These are phyloP conservation scores for Fusarium camptoceras DNA, from an alignment of 2,329 filamentous ascomycete genomes.

Conservation along the genomic window DNA sequence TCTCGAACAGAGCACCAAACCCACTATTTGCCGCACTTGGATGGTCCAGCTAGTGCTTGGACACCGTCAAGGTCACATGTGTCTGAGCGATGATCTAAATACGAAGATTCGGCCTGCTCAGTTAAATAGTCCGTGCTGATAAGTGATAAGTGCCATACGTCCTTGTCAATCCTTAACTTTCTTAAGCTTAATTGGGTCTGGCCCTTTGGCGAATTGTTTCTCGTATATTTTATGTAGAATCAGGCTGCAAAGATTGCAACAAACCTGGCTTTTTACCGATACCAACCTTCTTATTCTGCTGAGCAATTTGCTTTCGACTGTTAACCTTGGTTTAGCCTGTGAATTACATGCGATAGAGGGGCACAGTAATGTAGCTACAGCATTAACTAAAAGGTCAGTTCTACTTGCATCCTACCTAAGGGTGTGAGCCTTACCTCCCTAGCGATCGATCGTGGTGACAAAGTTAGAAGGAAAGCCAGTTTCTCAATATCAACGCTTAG, in stretches of 20 bases:
- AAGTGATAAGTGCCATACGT: accelerated
- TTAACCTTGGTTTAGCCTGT: accelerated
- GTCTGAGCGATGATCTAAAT: not conserved
- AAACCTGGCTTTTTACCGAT: not conserved
- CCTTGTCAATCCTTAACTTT: not conserved
- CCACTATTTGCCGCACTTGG: not conserved
- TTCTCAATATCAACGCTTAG: too few relatives aligned
- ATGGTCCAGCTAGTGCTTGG: not conserved
- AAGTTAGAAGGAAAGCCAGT: too few relatives aligned
- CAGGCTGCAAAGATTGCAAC: accelerated
- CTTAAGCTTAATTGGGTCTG: accelerated
- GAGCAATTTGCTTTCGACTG: not conserved
- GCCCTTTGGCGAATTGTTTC: not conserved
- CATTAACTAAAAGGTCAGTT: not conserved
- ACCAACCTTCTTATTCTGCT: not conserved
- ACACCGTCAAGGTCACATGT: not conserved
- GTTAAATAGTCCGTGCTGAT: not conserved
- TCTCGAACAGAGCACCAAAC: not conserved
- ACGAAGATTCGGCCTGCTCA: not conserved
- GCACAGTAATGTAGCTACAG: not conserved
- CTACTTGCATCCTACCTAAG: too few relatives aligned
- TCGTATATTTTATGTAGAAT: accelerated
- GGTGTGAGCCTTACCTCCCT: too few relatives aligned
- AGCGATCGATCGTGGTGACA: too few relatives aligned
- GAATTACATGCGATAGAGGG: not conserved